Evolutionary conservation across 768 basidiomycete genomes (phyloP).

Genomic region (Lentinus brumalis): DNA sequence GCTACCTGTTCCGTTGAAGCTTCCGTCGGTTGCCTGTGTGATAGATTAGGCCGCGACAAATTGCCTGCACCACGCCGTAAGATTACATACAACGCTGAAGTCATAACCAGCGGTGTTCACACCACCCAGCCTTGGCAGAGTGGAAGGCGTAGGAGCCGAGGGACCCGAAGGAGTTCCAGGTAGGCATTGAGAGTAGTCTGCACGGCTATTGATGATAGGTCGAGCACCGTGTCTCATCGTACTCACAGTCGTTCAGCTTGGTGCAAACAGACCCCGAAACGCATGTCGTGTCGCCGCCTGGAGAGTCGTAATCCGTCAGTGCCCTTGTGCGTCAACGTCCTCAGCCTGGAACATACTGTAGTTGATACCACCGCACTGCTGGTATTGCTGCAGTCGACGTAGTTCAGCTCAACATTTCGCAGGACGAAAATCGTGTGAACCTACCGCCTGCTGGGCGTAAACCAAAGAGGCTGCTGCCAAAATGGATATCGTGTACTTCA

Average conservation of each 20-base stretch:
- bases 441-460: slow-evolving; percentile 25
- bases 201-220: background rate
- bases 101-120: slow-evolving; percentile 54
- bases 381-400: slow-evolving; percentile 21
- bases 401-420: background rate
- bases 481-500: slow-evolving; percentile 25
- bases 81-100: slow-evolving; percentile 41
- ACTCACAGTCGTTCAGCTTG: slow-evolving; percentile 29
- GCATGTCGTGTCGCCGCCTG: slow-evolving; percentile 32
- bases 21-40: slow-evolving; percentile 40
- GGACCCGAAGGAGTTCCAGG: slow-evolving; percentile 23
- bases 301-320: background rate
- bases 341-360: slow-evolving; percentile 23
- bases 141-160: slow-evolving; percentile 18
- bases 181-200: slow-evolving; percentile 36
- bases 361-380: slow-evolving; percentile 32
- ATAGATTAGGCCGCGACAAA: background rate
- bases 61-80: background rate
- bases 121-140: slow-evolving; percentile 44
- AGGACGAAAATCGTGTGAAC: background rate
- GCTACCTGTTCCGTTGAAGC: slow-evolving; percentile 40
- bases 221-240: background rate
- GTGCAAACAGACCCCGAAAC: slow-evolving; percentile 32
- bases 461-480: slow-evolving; percentile 27
- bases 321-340: no score